Evolutionary conservation across 768 basidiomycete genomes (phyloP), one percentile per base, ranked within the genome.

Genomic region (Lactifluus volemus): DNA sequence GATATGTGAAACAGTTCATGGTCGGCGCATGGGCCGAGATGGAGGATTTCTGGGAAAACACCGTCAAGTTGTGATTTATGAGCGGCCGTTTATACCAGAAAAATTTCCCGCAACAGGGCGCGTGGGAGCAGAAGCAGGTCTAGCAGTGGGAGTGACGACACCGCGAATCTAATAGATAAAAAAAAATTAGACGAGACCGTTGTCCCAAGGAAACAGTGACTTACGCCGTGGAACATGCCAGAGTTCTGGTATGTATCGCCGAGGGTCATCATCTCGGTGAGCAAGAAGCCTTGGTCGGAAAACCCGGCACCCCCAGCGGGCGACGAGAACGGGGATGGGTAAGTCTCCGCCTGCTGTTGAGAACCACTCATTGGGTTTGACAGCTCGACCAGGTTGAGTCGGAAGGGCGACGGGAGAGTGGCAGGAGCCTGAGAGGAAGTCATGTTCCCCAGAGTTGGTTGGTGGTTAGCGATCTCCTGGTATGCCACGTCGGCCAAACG

Each of bases 401-500:
- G 47, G 21, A 30, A 32, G 12, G 53, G 21, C 11, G 41, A 17
- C 32, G 32, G 10, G 32, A 47, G 48, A 5, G 48, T 19, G 8
- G 36, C 6, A 7, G 49, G 15, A 5, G 25, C 25, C 25, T 25
- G 25, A 25, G 41, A 32, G 4, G 49, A 36, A 11, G 21, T 34
- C 32, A 48, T 15, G 32, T 14, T 44, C 21, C 44, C 48, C 4
- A 15, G 48, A 15, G 17, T 6, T n/a, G 42, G 21, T 17, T 58
- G 49, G 19, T 39, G 42, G 7, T 47, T 47, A 11, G 45, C 36
- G 4, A 61, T 61, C 42, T 45, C 60, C 3, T 30, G 32, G 36
- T 56, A 61, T 15, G 54, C 60, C n/a, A 36, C 29, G 47, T 62
- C 61, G 3, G 54, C 61, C 49, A 57, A 53, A 44, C 25, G 52